phyloP scores from a whole-genome alignment of 1,284 basidiomycete species.

The Vanrija sp. region DNA sequence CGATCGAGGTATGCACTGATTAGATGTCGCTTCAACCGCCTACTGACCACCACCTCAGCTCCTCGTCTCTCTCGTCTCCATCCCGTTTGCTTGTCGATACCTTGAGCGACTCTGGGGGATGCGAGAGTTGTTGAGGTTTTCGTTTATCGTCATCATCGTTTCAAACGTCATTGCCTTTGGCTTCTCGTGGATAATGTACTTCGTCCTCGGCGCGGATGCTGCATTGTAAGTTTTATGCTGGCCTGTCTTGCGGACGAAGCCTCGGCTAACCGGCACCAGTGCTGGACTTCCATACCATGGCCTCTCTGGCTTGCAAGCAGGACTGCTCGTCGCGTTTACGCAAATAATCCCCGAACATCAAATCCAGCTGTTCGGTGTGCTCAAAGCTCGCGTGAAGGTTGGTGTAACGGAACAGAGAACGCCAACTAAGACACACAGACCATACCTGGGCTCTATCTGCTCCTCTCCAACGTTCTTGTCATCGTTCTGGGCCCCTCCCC shows the following conservation, averaged over 20 bases:
- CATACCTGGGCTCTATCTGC: constrained; percentile 89
- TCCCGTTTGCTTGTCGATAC: constrained; percentile 81
- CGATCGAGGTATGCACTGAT: constrained; percentile 63
- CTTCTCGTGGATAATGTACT: constrained; percentile 46
- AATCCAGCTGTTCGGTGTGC: constrained; percentile 80
- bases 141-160: constrained; percentile 68
- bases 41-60: constrained; percentile 55
- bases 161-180: constrained; percentile 83
- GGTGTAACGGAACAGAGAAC: constrained; percentile 10
- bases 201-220: constrained; percentile 43
- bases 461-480: constrained; percentile 83
- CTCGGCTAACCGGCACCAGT: constrained; percentile 49
- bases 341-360: constrained; percentile 98
- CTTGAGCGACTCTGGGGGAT: constrained; percentile 91
- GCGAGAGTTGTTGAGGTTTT: constrained; percentile 80
- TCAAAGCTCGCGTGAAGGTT: constrained; percentile 87
- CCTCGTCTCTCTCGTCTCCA: constrained; percentile 66
- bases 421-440: constrained; percentile 54
- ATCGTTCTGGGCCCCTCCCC: constrained; percentile 86
- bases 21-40: neutral
- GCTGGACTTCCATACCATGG: constrained; percentile 87
- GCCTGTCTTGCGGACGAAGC: too few species aligned
- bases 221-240: constrained; percentile 55
- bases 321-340: constrained; percentile 89
- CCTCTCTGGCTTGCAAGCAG: constrained; percentile 84